Evolutionary conservation across 805 yeast genomes (phyloP).

Genomic region (Nakazawaea molendinolei): DNA sequence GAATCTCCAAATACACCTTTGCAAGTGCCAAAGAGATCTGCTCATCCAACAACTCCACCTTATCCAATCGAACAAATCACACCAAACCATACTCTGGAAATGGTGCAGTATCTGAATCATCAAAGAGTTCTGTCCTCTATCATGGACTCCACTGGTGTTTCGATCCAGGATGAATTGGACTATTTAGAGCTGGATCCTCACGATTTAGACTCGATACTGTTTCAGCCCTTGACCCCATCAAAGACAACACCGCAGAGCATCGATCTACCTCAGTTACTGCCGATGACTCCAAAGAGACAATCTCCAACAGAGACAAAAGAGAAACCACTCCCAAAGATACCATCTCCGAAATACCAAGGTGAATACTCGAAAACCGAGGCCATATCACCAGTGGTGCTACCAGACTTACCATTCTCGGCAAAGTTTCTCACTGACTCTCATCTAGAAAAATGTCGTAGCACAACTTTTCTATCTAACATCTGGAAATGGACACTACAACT

Average conservation of each 20-base stretch:
- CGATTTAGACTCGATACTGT: background rate
- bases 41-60: conserved; percentile 1
- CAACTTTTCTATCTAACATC: conserved; percentile 41
- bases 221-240: conserved; percentile 2
- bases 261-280: conserved; percentile 2
- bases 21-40: too few relatives aligned
- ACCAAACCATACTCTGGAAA: background rate
- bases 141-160: conserved; percentile 11
- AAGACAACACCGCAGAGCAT: background rate
- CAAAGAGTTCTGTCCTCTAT: conserved; percentile 11
- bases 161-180: conserved; percentile 6
- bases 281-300: conserved; percentile 5
- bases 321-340: conserved; percentile 10
- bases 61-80: conserved; percentile 1
- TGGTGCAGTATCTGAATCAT: conserved; percentile 4
- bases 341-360: conserved; percentile 3
- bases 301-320: background rate
- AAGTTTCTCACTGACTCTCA: conserved; percentile 41
- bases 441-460: conserved; percentile 37
- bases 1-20: too few relatives aligned
- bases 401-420: conserved; percentile 52
- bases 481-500: conserved; percentile 49
- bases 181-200: background rate
- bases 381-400: conserved; percentile 25
- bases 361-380: conserved; percentile 4